Evolutionary conservation across 2,329 filamentous ascomycete genomes (phyloP), one percentile per base, ranked within the genome.

Genomic region (Plectosphaerella sp.): DNA sequence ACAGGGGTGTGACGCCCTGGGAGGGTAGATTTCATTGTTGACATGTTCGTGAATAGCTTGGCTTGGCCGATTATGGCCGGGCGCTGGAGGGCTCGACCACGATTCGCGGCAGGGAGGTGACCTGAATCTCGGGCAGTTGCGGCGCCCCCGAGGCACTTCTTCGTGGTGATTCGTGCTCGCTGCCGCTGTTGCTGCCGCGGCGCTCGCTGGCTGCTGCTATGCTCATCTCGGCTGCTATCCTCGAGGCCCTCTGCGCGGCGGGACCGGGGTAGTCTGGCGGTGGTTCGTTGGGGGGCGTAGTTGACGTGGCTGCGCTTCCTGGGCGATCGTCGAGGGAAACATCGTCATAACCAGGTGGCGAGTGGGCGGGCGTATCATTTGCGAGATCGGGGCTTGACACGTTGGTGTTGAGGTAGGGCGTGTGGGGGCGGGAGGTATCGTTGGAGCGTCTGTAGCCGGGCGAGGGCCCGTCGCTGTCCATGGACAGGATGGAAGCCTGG

Each of bases 401-500:
- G n/a, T 73, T 71, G 25, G 65, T 65, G 35, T 70, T 68, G 16
- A 65, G 54, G 20, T 66, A 64, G 8, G 70, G 72, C n/a, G 73
- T 77, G 10, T 71, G 70, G 7, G 70, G 60, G 10, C 69, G 67
- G 4, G 79, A 81, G 52, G 68, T 67, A 5, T 70, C 65, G 22
- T 71, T 63, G 6, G 75, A 71, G n/a, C 70, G 62, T 15, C 64
- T 61, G 33, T 72, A 56, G 10, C 64, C 62, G 5, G 72, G 67
- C 7, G 75, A 73, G 15, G 70, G 69, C 5, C 75, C 56, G 49
- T 74, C 73, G 52, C 73, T 75, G 8, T 76, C 72, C 54, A 83
- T 71, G 63, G 78, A 83, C n/a, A 81, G 61, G 15, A 80, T 70
- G 1, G 82, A 84, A 59, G 76, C 78, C n/a, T 67, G 70, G 61